Base-by-base conservation (phyloP, 805 yeast genomes). In the Candida gorgasii region DNA sequence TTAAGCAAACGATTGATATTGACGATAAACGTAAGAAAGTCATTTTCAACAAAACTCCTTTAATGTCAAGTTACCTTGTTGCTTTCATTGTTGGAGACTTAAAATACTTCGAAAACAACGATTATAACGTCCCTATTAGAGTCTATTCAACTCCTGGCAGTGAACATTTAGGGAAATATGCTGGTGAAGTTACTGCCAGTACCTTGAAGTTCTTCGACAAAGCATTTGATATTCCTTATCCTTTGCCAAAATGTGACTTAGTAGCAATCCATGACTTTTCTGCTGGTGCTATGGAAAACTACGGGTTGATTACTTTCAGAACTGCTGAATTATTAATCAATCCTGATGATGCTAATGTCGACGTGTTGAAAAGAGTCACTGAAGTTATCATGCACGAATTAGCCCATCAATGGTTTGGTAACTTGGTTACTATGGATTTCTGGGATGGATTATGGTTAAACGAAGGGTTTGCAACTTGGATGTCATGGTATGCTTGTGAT, bases 361-460 rank as follows among this genome's bases (percentile, higher is more conserved):
- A 69, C 45, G 76, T 84, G 51, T 79, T 80, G 60, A 82, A 80
- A 61, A 75, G 90, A 61, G 93, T 86, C 29, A 85, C 89, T 27
- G 92, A 86, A 58, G 93, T 86, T 37, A 89, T 86, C 34, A 87
- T 84, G 69, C 95, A 86, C 68, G 95, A 86, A 67, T 75, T 86
- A 68, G 93, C 95, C 38, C 95, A 86, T 64, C 95, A 86, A 70
- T 86, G 95, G 95, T 86, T 86, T 56, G 95, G 95, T 59, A 84
- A 86, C 64, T 73, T 86, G 65, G 95, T 86, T 46, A 86, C 95
- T 42, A 86, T 86, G 95, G 90, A 86, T 58, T 86, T 88, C 84
- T 86, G 95, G 95, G 88, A 85, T 63, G 92, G 88, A 51, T 75
- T 86, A 56, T 86, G 93, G 92, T 76, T 86, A 54, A 86, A 86